phyloP scores from a whole-genome alignment of 225 moss, liverwort and hornwort genomes.

The Asterella californica region DNA sequence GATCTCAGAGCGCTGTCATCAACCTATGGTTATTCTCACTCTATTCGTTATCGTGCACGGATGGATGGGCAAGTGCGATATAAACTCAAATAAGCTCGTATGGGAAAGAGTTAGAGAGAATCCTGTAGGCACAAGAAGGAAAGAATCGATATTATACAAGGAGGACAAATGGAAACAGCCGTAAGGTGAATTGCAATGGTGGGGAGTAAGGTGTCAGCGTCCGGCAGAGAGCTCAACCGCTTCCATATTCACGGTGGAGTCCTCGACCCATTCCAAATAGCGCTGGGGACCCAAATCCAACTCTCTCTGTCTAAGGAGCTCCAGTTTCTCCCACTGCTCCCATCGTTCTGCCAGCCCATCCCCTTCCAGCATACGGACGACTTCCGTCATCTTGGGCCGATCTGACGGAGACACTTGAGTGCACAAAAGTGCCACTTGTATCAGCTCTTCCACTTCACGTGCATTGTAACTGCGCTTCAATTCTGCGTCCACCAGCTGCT shows the following conservation, averaged over 20 bases:
- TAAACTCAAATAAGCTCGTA: too few relatives aligned
- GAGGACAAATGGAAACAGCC: too few relatives aligned
- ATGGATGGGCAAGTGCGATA: too few relatives aligned
- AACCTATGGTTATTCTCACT: too few relatives aligned
- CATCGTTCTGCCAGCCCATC: constrained; percentile 91
- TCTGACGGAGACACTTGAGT: constrained; percentile 86
- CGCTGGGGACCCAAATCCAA: constrained; percentile 74
- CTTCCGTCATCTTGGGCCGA: constrained; percentile 92
- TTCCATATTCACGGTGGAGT: constrained; percentile 86
- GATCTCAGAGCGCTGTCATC: too few relatives aligned
- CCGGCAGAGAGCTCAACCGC: constrained; percentile 89
- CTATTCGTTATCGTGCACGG: too few relatives aligned
- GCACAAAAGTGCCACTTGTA: constrained; percentile 90
- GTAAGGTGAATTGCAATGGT: too few relatives aligned
- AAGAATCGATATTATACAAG: too few relatives aligned
- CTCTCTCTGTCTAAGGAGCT: constrained; percentile 82
- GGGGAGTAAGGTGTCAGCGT: neutral
- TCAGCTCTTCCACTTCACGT: constrained; percentile 85
- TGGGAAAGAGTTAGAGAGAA: too few relatives aligned
- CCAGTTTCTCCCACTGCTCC: constrained; percentile 97
- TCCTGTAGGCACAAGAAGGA: too few relatives aligned
- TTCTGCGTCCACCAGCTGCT: constrained; percentile 84
- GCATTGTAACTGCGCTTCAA: constrained; percentile 70
- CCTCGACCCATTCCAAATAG: constrained; percentile 85
- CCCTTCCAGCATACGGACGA: constrained; percentile 91